Conservation (phyloP, 257 asterid species). For the Echium plantagineum region DNA sequence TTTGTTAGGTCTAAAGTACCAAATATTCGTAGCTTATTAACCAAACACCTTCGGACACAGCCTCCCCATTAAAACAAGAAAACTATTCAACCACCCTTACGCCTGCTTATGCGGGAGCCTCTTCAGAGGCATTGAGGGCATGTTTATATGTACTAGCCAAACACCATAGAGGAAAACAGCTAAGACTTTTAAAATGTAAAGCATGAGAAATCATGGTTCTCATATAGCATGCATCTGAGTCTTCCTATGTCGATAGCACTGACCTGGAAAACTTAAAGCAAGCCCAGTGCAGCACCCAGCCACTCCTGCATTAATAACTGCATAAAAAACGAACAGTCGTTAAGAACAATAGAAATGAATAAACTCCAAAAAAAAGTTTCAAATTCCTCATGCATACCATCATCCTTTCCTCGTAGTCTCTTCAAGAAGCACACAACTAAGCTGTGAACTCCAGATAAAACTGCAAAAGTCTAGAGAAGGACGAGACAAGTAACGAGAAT, state of each 20-base stretch:
- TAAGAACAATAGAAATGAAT: conserved; percentile 2
- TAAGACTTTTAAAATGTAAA: no score
- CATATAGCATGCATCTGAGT: not conserved
- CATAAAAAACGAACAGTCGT: conserved; percentile 7
- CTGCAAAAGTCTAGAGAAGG: conserved; percentile 62
- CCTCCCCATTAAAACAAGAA: no score
- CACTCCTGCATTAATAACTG: conserved; percentile 89
- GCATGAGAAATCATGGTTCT: no score
- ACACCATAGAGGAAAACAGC: no score
- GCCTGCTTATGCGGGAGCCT: no score
- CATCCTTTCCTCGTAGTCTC: conserved; percentile 84
- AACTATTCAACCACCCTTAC: no score
- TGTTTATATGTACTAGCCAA: no score
- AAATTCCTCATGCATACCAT: conserved; percentile 34
- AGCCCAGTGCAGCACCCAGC: conserved; percentile 98
- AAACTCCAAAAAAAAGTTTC: not conserved
- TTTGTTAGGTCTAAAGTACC: no score
- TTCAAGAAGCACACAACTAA: conserved; percentile 74
- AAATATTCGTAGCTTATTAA: no score
- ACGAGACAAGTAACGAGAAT: conserved; percentile 2
- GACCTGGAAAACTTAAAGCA: conserved; percentile 87
- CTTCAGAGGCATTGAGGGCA: no score
- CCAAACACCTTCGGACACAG: no score
- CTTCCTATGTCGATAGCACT: not conserved
- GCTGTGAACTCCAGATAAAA: conserved; percentile 84